Evolutionary conservation across 306 rosid species (phyloP), one percentile per base, ranked within the genome.

Genomic region (Castanea sativa): DNA sequence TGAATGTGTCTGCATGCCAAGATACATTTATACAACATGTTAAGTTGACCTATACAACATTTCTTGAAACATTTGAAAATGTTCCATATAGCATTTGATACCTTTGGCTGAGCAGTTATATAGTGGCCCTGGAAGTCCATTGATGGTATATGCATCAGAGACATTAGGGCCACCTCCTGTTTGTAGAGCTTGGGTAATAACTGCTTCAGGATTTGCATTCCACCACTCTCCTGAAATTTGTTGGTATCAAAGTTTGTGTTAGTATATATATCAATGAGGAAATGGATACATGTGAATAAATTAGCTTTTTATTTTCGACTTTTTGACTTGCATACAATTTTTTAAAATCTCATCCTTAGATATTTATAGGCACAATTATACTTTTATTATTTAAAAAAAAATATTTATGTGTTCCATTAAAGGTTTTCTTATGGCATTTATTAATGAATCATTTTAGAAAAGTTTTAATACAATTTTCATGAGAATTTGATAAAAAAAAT

Each of bases 111-210:
- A 92, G 85, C 95, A 86, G 67, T 89, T 92, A 60, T 89, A 90
- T 51, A 92, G 64, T 1, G 91, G 96, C 27, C 96, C 92, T 12
- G 96, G 92, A 30, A 92, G 87, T 25, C 97, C 96, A 76, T 92
- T 91, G 7, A 92, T 79, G 5, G 94, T 92, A 71, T 88, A 92
- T 21, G 97, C 96, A 78, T 92, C 92, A 4, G 97, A 92, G 38
- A 92, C 97, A 76, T 90, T 92, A 55, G 96, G 93, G 27, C 91
- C 93, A 38, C 96, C 96, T 15, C 96, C 96, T 0, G 85, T 89
- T 81, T 85, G 86, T 45, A 86, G 5, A 18, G 97, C 97, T 58
- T 90, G 89, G 20, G 49, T 51, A 55, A 92, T 88, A 25, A 92
- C 81, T 76, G 91, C 90, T 78, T 92, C 96, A 52, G 96, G 56